Conservation (phyloP, 495 filamentous ascomycete genomes). For the Ascodesmis nigricans region DNA sequence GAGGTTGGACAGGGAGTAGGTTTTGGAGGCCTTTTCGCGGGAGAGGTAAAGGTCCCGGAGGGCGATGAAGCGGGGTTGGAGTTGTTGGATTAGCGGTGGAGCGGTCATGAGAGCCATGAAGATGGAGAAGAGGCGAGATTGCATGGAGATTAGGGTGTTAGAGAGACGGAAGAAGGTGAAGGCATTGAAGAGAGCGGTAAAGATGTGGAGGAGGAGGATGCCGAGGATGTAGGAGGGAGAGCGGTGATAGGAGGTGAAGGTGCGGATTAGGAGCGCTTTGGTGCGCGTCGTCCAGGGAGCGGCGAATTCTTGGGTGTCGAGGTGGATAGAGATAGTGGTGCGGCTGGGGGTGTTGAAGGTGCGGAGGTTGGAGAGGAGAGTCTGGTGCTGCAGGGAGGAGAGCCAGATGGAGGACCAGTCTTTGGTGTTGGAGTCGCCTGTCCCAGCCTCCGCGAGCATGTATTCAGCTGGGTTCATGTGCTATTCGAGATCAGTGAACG, state of each 20-base stretch:
- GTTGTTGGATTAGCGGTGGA: conserved; percentile 29
- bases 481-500: too few species aligned
- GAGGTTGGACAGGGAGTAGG: conserved; percentile 53
- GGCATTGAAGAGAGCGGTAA: conserved; percentile 31
- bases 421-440: conserved; percentile 37
- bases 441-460: conserved; percentile 45
- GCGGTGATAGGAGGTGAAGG: conserved; percentile 24
- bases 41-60: conserved; percentile 46
- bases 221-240: conserved; percentile 27
- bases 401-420: conserved; percentile 42
- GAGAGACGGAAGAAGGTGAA: conserved; percentile 29
- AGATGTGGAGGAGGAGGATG: conserved; percentile 26
- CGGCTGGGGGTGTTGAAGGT: conserved; percentile 16
- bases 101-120: conserved; percentile 25
- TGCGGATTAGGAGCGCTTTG: conserved; percentile 22
- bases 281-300: conserved; percentile 23
- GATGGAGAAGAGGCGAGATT: conserved; percentile 23
- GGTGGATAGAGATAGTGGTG: too few species aligned
- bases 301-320: conserved; percentile 32
- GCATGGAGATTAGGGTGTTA: conserved; percentile 20
- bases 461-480: conserved; percentile 45
- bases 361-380: too few species aligned
- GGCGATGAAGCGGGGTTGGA: conserved; percentile 48
- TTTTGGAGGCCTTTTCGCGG: conserved; percentile 44
- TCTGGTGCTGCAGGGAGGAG: conserved; percentile 24